Base-by-base conservation (phyloP, 1,139 yeast genomes). In the Sugiyamaella pinicola region DNA sequence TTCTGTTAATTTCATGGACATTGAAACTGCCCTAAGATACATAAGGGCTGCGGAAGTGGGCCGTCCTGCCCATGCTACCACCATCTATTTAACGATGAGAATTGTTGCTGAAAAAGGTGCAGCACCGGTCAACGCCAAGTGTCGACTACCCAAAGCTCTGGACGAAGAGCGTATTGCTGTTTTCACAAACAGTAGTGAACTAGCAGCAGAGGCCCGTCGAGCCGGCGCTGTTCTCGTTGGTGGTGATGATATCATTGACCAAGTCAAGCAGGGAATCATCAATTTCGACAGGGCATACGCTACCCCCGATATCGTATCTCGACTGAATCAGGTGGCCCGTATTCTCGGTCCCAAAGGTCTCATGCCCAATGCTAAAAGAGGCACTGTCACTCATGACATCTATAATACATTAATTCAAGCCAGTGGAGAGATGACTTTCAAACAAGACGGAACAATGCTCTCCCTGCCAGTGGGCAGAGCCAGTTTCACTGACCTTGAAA, bases 1-100 rank as follows among this genome's bases (percentile, higher is more conserved):
- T 15, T 58, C 66, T 34, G 88, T 90, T 1, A 73, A 86, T 49
- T 85, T 83, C 66, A 83, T 87, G 85, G 84, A 82, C 44, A 77
- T 88, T 10, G 81, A 87, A 10, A 70, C 74, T 18, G 98, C 97
- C 1, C 70, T 90, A 68, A 79, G 85, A 64, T 90, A 84, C 65
- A 68, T 93, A 54, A 78, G 97, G 59, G 96, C 98, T 0, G 82
- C 91, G 3, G 96, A 90, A 69, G 95, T 89, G 4, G 98, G 98
- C 3, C 82, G 87, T 63, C 82, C 93, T 1, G 74, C 79, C 3
- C 72, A 76, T 21, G 83, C 84, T 60, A 82, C 93, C 28, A 85
- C 91, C 34, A 76, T 91, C 42, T 75, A 86, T 18, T 70, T 89
- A 54, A 81, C 83, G 37, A 76, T 90, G 56, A 74, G 81, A 18